Percentiles rank a stretch among this genome's conserved stretches.
These are phyloP conservation scores for Magnusiomyces paraingens DNA, from an alignment of 1,139 yeast genomes.

Conservation along the genomic window DNA sequence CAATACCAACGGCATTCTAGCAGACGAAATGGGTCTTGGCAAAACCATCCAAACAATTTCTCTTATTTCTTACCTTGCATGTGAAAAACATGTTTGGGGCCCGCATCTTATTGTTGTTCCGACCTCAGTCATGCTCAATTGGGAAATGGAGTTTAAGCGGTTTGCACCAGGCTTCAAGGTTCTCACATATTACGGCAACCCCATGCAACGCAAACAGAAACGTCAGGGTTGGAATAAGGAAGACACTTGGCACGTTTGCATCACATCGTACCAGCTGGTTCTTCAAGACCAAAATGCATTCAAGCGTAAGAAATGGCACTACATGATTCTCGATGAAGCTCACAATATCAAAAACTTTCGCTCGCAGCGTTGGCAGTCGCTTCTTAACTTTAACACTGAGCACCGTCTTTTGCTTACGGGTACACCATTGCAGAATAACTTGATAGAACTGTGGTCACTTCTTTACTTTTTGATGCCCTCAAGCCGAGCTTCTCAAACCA, in stretches of 20 bases:
- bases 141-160: constrained; percentile 99
- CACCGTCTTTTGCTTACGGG: constrained; percentile 86
- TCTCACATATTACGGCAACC: constrained; percentile 94
- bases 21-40: constrained; percentile 99
- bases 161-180: constrained; percentile 98
- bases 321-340: constrained; percentile 96
- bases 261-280: constrained; percentile 92
- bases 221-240: constrained; percentile 98
- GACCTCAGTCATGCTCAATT: constrained; percentile 94
- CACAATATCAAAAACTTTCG: constrained; percentile 95
- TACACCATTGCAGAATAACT: constrained; percentile 88
- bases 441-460: constrained; percentile 91
- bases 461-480: constrained; percentile 95
- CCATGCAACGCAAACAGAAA: constrained; percentile 92
- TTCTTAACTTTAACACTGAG: constrained; percentile 87
- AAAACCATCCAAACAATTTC: constrained; percentile 96
- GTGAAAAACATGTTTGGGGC: constrained; percentile 94
- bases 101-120: constrained; percentile 97
- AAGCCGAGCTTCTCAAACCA: constrained; percentile 51
- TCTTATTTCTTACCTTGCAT: constrained; percentile 77
- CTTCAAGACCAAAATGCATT: constrained; percentile 95
- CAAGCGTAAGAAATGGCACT: constrained; percentile 88
- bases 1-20: constrained; percentile 91
- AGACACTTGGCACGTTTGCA: constrained; percentile 93
- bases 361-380: constrained; percentile 95